Evolutionary conservation across 2,329 filamentous ascomycete genomes (phyloP).

Genomic region (Onygenales sp.): DNA sequence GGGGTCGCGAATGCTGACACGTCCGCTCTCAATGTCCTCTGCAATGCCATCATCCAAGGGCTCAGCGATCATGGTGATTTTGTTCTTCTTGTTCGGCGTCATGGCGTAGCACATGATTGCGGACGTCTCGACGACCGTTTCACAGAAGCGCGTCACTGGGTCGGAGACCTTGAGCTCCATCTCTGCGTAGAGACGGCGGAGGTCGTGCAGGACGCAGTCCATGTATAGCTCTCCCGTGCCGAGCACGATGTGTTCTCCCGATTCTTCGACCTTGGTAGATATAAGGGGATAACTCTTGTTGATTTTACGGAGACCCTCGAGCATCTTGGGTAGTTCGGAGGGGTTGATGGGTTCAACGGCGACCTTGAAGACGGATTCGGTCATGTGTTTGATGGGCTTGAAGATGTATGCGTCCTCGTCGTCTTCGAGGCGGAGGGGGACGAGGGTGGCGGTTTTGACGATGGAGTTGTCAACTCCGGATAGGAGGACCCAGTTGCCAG

Average conservation of each 20-base stretch:
- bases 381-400: conserved; percentile 85
- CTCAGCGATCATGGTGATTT: conserved; percentile 96
- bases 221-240: conserved; percentile 99
- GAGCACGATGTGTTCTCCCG: conserved; percentile 87
- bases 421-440: conserved; percentile 69
- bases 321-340: conserved; percentile 95
- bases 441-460: conserved; percentile 89
- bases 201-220: conserved; percentile 95
- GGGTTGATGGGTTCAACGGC: conserved; percentile 97
- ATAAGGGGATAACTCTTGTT: conserved; percentile 97
- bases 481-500: conserved; percentile 87
- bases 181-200: conserved; percentile 86
- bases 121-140: conserved; percentile 94
- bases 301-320: conserved; percentile 90
- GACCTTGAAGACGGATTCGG: conserved; percentile 94
- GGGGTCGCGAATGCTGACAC: conserved; percentile 85
- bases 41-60: conserved; percentile 91
- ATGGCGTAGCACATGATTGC: conserved; percentile 97
- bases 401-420: conserved; percentile 95
- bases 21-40: conserved; percentile 84
- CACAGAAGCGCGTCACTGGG: conserved; percentile 92
- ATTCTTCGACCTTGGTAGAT: conserved; percentile 95
- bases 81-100: conserved; percentile 99
- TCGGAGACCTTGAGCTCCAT: conserved; percentile 99
- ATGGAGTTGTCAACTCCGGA: conserved; percentile 95